Conservation (phyloP, 306 rosid genomes). For the Cicer arietinum region DNA sequence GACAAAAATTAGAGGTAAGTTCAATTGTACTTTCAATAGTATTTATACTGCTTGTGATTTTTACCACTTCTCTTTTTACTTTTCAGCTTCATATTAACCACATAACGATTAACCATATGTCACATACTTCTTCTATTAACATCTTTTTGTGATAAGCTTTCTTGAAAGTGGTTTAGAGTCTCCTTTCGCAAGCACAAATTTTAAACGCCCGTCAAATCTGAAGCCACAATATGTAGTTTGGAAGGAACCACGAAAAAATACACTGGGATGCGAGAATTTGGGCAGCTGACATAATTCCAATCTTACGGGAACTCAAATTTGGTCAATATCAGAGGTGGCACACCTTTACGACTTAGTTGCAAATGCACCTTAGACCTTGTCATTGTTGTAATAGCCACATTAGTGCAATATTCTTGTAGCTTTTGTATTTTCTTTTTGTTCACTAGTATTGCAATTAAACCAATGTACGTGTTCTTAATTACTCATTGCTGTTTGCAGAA, state of each 20-base stretch:
- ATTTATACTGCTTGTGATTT: conserved; percentile 16
- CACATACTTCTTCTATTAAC: conserved; percentile 15
- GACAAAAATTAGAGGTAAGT: conserved; percentile 24
- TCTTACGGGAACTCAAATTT: not conserved
- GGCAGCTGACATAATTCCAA: not conserved
- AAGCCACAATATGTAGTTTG: not conserved
- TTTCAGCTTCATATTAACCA: conserved; percentile 23
- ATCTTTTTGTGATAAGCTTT: conserved; percentile 17
- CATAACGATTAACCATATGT: not conserved
- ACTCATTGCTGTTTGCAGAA: conserved; percentile 36
- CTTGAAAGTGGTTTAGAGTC: conserved; percentile 16
- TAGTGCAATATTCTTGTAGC: not conserved
- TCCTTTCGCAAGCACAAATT: conserved; percentile 2
- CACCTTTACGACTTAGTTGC: conserved; percentile 8
- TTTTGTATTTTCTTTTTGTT: conserved; percentile 1
- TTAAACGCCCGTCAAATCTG: not conserved
- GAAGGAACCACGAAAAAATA: not conserved
- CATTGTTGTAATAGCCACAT: conserved; percentile 14
- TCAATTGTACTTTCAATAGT: conserved; percentile 24
- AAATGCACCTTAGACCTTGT: conserved; percentile 1
- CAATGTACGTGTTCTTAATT: conserved; percentile 1
- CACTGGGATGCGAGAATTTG: not conserved
- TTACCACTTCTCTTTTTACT: conserved; percentile 18
- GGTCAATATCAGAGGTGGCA: conserved; percentile 16
- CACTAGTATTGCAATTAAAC: conserved; percentile 1